Base-by-base conservation (phyloP, 306 rosid species). In the Glycine latifolia region DNA sequence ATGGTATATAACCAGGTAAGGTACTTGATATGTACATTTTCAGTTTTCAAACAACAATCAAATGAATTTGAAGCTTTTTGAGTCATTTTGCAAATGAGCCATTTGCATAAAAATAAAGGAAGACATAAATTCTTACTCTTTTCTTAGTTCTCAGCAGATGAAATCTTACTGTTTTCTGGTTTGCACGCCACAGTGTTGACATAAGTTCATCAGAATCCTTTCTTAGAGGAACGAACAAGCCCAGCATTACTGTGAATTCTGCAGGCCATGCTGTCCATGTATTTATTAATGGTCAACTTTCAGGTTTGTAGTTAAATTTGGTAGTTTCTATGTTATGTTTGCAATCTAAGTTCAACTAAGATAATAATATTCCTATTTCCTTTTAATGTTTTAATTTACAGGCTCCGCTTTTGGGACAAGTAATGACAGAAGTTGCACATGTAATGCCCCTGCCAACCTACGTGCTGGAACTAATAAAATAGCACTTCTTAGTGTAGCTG, bases 1-100 rank as follows among this genome's bases (percentile, higher is more conserved):
- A 31, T 95, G 99, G 99, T 95, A 93, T 89, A 91, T 85, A 78
- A 95, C 97, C 69, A 93, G 92, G 99, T 95, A 78, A 84, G 94
- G 53, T 73, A 37, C 71, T 79, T n/a, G 47, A 49, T 17, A 49
- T 26, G 31, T 26, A 26, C 31, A 26, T 26, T 26, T 26, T 26
- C 31, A 26, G 31, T 26, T 44, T 70, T 46, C 31, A 10, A 82
- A 44, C 16, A 35, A 11, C 54, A 76, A 31, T 10, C 48, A 44
- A 50, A 62, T 41, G 68, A 71, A 12, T 62, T n/a, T 8, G 35
- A 26, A 26, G 31, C 31, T 26, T 26, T 26, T 26, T 26, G 31
- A 26, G 31, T 26, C 31, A 26, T n/a, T n/a, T n/a, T n/a, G n/a
- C n/a, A n/a, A n/a, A n/a, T 26, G 31, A 26, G 31, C 1, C 31